Evolutionary conservation across 176 grass and related monocot species (phyloP).

Genomic region (Tuctoria greenei): DNA sequence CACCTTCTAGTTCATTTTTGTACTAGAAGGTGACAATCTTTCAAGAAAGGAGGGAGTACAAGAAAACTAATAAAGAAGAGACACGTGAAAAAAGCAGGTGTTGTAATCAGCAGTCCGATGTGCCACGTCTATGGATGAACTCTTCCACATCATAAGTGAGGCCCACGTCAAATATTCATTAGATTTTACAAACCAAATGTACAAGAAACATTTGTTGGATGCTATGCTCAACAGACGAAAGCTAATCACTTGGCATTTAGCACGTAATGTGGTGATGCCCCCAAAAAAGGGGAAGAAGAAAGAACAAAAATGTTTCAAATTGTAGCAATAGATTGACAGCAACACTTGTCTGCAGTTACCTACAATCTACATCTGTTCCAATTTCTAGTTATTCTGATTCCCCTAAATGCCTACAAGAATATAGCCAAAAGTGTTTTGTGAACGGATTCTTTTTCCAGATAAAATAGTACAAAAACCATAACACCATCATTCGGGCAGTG

Average conservation of each 20-base stretch:
- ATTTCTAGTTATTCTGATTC: background rate
- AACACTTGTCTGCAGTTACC: background rate
- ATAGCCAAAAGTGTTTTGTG: background rate
- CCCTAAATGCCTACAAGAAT: background rate
- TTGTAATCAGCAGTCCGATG: background rate
- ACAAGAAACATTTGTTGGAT: background rate
- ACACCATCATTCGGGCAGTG: background rate
- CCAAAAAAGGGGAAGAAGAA: background rate
- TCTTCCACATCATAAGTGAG: background rate
- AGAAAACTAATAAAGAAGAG: constrained; percentile 26
- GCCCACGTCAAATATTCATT: background rate
- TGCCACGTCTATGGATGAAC: background rate
- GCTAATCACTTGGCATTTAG: background rate
- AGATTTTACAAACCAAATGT: background rate
- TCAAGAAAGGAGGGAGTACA: no score
- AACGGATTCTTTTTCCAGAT: background rate
- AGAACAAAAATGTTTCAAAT: background rate
- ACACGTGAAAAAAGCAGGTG: background rate
- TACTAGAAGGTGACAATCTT: no score
- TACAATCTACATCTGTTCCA: background rate
- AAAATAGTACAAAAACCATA: background rate
- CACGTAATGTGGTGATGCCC: background rate
- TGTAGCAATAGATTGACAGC: background rate
- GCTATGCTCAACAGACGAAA: background rate
- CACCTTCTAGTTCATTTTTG: no score